phyloP scores from a whole-genome alignment of 2,329 filamentous ascomycete genomes.

The Fusarium redolens region DNA sequence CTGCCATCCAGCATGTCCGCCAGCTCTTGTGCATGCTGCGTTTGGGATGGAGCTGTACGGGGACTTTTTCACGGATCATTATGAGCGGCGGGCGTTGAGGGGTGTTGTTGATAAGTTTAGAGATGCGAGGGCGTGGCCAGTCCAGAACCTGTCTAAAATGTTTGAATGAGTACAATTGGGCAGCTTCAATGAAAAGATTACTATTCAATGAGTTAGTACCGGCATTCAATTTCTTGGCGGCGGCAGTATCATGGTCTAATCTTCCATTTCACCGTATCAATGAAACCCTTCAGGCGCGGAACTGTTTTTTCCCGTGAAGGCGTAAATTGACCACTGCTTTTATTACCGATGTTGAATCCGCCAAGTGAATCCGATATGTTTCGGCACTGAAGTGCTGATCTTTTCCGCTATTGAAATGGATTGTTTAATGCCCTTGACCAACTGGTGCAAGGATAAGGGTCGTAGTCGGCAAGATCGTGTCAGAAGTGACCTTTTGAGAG shows the following conservation, averaged over 20 bases:
- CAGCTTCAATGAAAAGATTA: not conserved
- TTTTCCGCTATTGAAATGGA: not conserved
- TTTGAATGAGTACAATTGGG: conserved; percentile 38
- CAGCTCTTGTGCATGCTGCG: conserved; percentile 53
- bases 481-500: not conserved
- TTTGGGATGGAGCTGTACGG: conserved; percentile 57
- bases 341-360: not conserved
- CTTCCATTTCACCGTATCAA: not conserved
- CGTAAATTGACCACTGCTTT: not conserved
- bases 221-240: conserved; percentile 8
- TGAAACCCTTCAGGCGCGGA: not conserved
- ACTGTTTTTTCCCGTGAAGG: not conserved
- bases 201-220: not conserved
- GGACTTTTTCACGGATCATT: conserved; percentile 55
- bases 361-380: conserved; percentile 8
- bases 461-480: conserved; percentile 16
- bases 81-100: conserved; percentile 52
- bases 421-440: not conserved
- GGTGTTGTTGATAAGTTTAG: conserved; percentile 58
- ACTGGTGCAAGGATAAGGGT: conserved; percentile 10
- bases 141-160: conserved; percentile 52
- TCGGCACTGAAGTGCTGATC: conserved; percentile 24
- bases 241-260: not conserved
- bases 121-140: conserved; percentile 55
- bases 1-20: conserved; percentile 52